These are phyloP conservation scores for Colletotrichum liaoningense DNA, from an alignment of 2,329 filamentous ascomycete species.

Conservation along the genomic window DNA sequence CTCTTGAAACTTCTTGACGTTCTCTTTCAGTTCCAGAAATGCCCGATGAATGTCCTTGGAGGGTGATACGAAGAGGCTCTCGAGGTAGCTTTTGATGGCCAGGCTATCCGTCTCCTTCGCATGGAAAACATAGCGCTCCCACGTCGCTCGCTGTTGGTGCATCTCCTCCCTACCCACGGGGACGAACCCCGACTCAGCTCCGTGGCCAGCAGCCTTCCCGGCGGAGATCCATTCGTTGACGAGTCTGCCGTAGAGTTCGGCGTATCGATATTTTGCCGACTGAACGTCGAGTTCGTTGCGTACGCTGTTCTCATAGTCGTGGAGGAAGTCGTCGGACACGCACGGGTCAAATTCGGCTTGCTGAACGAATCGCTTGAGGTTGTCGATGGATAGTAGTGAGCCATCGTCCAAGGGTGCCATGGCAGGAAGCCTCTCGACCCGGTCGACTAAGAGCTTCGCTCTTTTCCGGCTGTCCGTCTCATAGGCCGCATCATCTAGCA, in stretches of 20 bases:
- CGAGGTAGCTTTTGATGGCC: slow-evolving; percentile 62
- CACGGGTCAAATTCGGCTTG: slow-evolving; percentile 66
- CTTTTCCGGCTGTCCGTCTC: slow-evolving; percentile 43
- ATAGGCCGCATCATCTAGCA: slow-evolving; percentile 46
- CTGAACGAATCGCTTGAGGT: slow-evolving; percentile 62
- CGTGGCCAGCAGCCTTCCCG: slow-evolving; percentile 44
- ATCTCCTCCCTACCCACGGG: slow-evolving; percentile 63
- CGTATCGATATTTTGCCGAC: slow-evolving; percentile 66
- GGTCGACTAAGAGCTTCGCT: slow-evolving; percentile 47
- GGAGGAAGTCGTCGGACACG: slow-evolving; percentile 57
- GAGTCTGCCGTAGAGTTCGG: slow-evolving; percentile 65
- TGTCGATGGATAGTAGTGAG: slow-evolving; percentile 47
- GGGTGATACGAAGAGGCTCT: slow-evolving; percentile 56
- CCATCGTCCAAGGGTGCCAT: slow-evolving; percentile 44
- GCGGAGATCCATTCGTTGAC: slow-evolving; percentile 64
- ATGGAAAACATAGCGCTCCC: slow-evolving; percentile 68
- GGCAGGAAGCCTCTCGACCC: slow-evolving; percentile 47
- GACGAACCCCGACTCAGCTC: slow-evolving; percentile 53
- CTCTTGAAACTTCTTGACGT: slow-evolving; percentile 50
- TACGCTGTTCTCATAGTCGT: slow-evolving; percentile 59
- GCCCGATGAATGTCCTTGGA: slow-evolving; percentile 52
- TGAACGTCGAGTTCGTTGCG: slow-evolving; percentile 59
- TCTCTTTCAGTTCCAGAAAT: slow-evolving; percentile 53
- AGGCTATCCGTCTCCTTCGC: slow-evolving; percentile 55
- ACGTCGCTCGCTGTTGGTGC: slow-evolving; percentile 62